phyloP scores from a whole-genome alignment of 305 asterid species.

The Solanum hybrid region DNA sequence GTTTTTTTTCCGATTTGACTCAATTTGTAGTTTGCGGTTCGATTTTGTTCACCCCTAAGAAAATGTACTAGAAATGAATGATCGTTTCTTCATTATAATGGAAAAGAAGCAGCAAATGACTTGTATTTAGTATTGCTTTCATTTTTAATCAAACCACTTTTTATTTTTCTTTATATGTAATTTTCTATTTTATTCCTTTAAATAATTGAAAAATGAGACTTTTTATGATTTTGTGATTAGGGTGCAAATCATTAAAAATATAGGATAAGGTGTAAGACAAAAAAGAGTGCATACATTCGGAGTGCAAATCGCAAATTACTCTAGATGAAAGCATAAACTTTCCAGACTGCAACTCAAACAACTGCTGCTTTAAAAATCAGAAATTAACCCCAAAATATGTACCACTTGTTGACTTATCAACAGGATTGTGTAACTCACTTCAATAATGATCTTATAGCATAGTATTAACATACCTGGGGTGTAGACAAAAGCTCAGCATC shows the following conservation, averaged over 20 bases:
- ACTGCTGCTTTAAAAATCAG: background rate
- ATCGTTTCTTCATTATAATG: background rate
- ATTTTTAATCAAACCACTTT: background rate
- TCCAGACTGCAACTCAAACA: background rate
- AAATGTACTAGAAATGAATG: background rate
- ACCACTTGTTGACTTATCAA: background rate
- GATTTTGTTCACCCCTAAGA: background rate
- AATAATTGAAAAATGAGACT: background rate
- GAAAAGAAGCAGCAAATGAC: background rate
- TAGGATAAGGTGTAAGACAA: background rate
- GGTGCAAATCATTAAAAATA: background rate
- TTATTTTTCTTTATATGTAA: background rate
- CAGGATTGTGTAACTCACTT: background rate
- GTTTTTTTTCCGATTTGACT: background rate
- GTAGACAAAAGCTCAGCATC: slow-evolving; percentile 68
- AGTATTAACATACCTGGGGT: slow-evolving; percentile 52
- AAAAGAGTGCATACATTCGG: background rate
- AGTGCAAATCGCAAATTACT: background rate
- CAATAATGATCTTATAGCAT: background rate
- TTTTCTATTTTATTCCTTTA: no score
- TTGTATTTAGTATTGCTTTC: background rate
- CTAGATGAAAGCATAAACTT: background rate
- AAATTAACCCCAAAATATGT: background rate
- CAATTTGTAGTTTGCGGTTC: background rate
- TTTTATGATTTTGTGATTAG: background rate